These are phyloP conservation scores for Sporothrix mexicana DNA, from an alignment of 2,329 filamentous ascomycete genomes.

Conservation along the genomic window DNA sequence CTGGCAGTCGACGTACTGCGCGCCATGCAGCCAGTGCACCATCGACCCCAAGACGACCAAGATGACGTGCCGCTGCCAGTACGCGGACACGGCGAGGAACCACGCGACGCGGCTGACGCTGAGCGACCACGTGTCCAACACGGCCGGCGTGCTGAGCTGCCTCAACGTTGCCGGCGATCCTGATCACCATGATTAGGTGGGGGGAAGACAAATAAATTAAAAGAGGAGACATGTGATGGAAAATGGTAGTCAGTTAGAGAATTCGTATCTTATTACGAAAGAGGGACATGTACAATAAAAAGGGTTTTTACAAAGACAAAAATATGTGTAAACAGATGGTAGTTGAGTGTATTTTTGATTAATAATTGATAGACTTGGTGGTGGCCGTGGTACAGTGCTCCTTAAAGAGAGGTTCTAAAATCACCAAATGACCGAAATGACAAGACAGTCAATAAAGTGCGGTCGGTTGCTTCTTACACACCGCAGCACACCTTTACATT, in stretches of 20 bases:
- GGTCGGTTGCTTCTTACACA: too few species aligned
- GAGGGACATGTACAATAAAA: too few species aligned
- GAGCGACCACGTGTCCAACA: conserved; percentile 34
- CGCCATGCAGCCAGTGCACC: conserved; percentile 35
- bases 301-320: too few species aligned
- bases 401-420: too few species aligned
- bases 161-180: conserved; percentile 20
- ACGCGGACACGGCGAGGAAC: background rate
- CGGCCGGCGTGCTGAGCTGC: conserved; percentile 31
- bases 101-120: conserved; percentile 28
- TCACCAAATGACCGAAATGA: too few species aligned
- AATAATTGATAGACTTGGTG: too few species aligned
- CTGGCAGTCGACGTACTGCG: conserved; percentile 33
- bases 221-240: background rate
- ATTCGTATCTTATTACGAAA: too few species aligned
- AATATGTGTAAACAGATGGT: too few species aligned
- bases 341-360: too few species aligned
- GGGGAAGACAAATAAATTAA: background rate
- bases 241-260: background rate
- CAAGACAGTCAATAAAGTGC: too few species aligned
- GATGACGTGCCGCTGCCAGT: conserved; percentile 35
- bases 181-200: conserved; percentile 15
- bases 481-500: too few species aligned
- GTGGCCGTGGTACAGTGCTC: too few species aligned
- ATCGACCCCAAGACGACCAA: conserved; percentile 31